Base-by-base conservation (phyloP, 805 yeast genomes). In the Pachysolen tannophilus region DNA sequence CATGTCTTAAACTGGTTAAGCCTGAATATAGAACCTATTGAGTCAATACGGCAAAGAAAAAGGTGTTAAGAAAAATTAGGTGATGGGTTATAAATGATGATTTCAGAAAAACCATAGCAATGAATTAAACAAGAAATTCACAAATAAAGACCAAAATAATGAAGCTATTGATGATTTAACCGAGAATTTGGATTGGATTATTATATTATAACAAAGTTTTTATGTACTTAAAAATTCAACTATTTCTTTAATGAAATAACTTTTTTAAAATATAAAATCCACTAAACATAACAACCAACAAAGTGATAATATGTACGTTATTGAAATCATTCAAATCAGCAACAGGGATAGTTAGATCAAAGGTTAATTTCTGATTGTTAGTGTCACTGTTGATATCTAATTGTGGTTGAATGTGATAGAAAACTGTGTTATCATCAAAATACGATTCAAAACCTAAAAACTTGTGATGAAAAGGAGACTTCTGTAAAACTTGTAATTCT, bases 391-490 rank as follows among this genome's bases (percentile, higher is more conserved):
- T 16, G 16, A 20, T 14, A 20, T 31, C 21, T 21, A n/a, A n/a
- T 11, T 25, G 11, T 9, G 29, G 19, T 13, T 20, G 19, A n/a
- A 36, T 17, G 6, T 32, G 40, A 23, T 37, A 37, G 25, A 37
- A 33, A 13, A 37, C 32, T 5, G 40, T 37, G 20, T 37, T 33
- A 4, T 28, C 27, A 28, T 32, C 37, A 17, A 37, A 37, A 20
- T 29, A 37, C 2, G 40, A 29, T 20, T 37, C 40, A 16, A 32
- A 32, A 18, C 33, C 40, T 3, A 32, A 19, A 23, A 11, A 11
- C 18, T 29, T 28, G 15, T 29, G 27, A 18, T 33, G 40, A 15
- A 37, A 37, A 8, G 40, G 40, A 6, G 36, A 24, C 6, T 11
- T n/a, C 11, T 25, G 8, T 11, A 37, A 15, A n/a, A 33, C 36